Percentiles rank a stretch among this genome's conserved stretches.
phyloP scores from a whole-genome alignment of 2,329 filamentous ascomycete genomes.

The Colletotrichum tanaceti region DNA sequence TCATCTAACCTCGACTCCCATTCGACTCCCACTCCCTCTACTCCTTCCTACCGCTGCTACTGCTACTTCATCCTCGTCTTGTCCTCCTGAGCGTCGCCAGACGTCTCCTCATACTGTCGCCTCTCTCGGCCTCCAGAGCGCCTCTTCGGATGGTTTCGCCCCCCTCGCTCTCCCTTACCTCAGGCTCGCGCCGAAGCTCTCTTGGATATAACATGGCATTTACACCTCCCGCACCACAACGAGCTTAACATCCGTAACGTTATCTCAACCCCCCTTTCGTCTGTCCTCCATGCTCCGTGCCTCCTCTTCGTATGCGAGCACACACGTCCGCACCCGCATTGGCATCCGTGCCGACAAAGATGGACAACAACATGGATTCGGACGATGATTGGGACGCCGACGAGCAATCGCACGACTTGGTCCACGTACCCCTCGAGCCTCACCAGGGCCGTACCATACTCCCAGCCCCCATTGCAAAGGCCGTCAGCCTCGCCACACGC shows the following conservation, averaged over 20 bases:
- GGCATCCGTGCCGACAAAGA: slow-evolving; percentile 16
- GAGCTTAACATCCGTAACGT: slow-evolving; percentile 20
- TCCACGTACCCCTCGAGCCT: slow-evolving; percentile 37
- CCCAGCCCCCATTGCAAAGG: slow-evolving; percentile 66
- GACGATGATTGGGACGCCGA: slow-evolving; percentile 35
- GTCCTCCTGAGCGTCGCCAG: not conserved
- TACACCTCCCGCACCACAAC: not conserved
- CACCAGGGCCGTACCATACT: slow-evolving; percentile 62
- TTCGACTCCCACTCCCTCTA: not conserved
- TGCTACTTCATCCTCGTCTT: not conserved
- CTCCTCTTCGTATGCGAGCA: slow-evolving; percentile 28
- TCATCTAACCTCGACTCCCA: slow-evolving; percentile 3
- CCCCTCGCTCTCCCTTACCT: not conserved
- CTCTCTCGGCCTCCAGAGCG: not conserved
- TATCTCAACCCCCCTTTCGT: not conserved
- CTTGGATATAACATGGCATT: slow-evolving; percentile 23
- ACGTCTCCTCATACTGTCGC: too few species aligned
- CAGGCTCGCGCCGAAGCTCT: slow-evolving; percentile 2
- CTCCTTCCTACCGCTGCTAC: not conserved
- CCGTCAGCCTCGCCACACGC: slow-evolving; percentile 69
- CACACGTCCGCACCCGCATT: slow-evolving; percentile 3
- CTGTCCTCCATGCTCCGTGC: slow-evolving; percentile 28
- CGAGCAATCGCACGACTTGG: slow-evolving; percentile 31
- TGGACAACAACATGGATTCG: slow-evolving; percentile 34
- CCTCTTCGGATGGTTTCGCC: not conserved